phyloP scores from a whole-genome alignment of 1,139 yeast genomes.

The Groenewaldozyma sp. region DNA sequence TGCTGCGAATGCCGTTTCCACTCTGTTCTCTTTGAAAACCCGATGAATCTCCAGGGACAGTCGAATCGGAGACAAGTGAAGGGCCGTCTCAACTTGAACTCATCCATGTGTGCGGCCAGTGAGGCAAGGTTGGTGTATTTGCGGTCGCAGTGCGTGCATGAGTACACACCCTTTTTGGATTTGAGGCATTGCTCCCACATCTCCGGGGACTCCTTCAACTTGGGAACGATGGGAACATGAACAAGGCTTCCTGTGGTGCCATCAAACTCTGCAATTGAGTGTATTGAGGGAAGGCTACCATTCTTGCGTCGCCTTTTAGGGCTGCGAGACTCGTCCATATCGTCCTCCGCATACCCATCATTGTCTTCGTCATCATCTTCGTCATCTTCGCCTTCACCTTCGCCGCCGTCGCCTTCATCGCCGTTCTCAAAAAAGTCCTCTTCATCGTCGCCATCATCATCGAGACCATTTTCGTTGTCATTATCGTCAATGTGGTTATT shows the following conservation, averaged over 20 bases:
- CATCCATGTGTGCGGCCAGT: constrained; percentile 43
- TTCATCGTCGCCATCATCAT: neutral
- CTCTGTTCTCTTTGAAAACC: constrained; percentile 51
- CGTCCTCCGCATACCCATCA: too few species aligned
- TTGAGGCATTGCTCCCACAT: constrained; percentile 13
- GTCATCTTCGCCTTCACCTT: too few species aligned
- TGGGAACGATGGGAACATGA: constrained; percentile 1
- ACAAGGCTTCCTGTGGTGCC: too few species aligned
- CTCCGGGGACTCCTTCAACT: neutral
- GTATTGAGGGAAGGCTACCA: too few species aligned
- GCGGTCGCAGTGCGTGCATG: constrained; percentile 45
- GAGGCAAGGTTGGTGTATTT: constrained; percentile 35
- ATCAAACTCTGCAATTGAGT: too few species aligned
- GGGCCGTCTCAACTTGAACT: constrained; percentile 33
- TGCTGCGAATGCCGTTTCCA: constrained; percentile 52
- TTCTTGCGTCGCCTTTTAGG: too few species aligned
- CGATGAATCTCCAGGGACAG: constrained; percentile 57
- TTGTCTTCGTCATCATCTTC: too few species aligned
- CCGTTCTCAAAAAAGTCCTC: neutral
- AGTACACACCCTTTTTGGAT: constrained; percentile 40
- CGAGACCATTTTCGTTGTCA: neutral
- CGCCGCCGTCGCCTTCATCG: too few species aligned
- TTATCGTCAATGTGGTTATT: neutral
- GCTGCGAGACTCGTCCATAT: too few species aligned
- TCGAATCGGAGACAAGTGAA: constrained; percentile 43